Conservation (phyloP, 2,329 filamentous ascomycete genomes). For the Phialophora tarda region DNA sequence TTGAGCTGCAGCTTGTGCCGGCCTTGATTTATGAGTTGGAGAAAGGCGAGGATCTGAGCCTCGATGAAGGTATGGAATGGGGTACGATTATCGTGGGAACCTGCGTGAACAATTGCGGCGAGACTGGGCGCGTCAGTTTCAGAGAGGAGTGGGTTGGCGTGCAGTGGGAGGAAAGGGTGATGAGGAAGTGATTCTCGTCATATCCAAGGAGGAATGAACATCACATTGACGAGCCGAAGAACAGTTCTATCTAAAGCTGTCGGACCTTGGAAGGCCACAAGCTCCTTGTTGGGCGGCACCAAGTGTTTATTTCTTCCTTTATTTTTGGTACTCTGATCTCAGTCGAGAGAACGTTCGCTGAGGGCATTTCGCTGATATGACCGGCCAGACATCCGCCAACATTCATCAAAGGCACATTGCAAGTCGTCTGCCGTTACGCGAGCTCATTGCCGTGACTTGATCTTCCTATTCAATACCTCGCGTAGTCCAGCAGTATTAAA, state of each 20-base stretch:
- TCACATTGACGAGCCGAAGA: not conserved
- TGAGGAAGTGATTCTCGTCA: conserved; percentile 29
- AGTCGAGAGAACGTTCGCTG: not conserved
- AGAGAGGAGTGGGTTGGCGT: conserved; percentile 97
- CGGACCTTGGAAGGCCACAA: too few relatives aligned
- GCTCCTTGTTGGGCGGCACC: too few relatives aligned
- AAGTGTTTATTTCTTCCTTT: too few relatives aligned
- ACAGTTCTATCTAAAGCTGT: not conserved
- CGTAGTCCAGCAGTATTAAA: not conserved
- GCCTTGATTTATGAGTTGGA: conserved; percentile 90
- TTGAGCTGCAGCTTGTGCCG: conserved; percentile 91
- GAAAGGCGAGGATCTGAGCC: conserved; percentile 62
- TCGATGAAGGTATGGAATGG: conserved; percentile 93
- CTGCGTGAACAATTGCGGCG: conserved; percentile 78
- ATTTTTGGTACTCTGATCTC: too few relatives aligned
- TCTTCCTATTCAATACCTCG: not conserved
- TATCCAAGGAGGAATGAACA: not conserved
- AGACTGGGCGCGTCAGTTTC: conserved; percentile 72
- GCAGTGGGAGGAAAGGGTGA: conserved; percentile 82
- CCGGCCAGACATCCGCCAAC: not conserved
- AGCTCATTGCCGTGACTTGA: too few relatives aligned
- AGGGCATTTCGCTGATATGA: not conserved
- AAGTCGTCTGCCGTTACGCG: not conserved
- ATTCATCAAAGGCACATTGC: not conserved
- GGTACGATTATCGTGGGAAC: conserved; percentile 88